phyloP scores from a whole-genome alignment of 164 flowering plant genomes.

The Liquidambar formosana region DNA sequence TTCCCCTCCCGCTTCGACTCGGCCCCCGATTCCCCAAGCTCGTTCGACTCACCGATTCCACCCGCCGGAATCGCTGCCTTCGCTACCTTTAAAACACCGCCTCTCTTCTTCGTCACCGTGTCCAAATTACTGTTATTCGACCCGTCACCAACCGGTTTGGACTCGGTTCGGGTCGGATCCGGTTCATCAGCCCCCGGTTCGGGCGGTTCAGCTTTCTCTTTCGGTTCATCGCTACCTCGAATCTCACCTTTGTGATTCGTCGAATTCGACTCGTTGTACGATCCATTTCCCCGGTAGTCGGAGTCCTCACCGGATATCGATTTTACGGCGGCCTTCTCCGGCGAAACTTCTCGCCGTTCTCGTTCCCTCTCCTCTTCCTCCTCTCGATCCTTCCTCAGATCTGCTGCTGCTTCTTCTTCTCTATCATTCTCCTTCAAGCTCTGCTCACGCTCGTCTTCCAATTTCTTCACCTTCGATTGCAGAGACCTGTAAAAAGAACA shows the following conservation, averaged over 20 bases:
- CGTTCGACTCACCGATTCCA: constrained; percentile 19
- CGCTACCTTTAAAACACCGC: not conserved
- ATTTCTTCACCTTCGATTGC: constrained; percentile 37
- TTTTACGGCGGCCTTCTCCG: constrained; percentile 5
- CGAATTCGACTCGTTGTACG: constrained; percentile 30
- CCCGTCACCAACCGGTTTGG: constrained; percentile 1
- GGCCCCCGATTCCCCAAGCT: constrained; percentile 10
- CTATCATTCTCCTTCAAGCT: not conserved
- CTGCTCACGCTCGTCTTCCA: constrained; percentile 32
- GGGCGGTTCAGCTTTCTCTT: constrained; percentile 12
- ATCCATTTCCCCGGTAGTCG: constrained; percentile 13
- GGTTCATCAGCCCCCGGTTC: not conserved
- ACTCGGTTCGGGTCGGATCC: not conserved
- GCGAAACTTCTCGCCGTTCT: not conserved
- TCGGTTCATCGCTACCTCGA: not conserved
- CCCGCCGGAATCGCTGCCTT: not conserved
- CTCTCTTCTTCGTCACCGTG: not conserved
- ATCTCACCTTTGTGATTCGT: constrained; percentile 14
- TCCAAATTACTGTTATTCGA: constrained; percentile 5
- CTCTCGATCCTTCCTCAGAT: not conserved
- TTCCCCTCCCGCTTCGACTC: constrained; percentile 19
- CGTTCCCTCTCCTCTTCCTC: not conserved
- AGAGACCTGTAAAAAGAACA: constrained; percentile 30
- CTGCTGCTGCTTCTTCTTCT: no score
- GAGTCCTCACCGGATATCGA: constrained; percentile 12